Base-by-base conservation (phyloP, 2,329 filamentous ascomycete species). In the Colletotrichum sidae region DNA sequence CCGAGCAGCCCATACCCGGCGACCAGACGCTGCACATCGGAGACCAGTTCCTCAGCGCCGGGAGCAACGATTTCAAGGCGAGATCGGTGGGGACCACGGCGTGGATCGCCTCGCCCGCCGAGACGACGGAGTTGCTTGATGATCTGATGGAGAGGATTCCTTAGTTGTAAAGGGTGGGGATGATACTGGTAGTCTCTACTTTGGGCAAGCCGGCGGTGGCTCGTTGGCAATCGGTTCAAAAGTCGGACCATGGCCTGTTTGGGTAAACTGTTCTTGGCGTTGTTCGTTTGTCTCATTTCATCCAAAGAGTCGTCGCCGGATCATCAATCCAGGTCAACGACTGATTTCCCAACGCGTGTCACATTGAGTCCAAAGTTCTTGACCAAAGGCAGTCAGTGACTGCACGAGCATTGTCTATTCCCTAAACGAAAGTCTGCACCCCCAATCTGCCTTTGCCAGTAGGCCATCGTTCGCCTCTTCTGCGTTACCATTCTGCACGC, bases 61-160 rank as follows among this genome's bases (percentile, higher is more conserved):
- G 94, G 0, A 93, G 94, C 13, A 99, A 99, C 79, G 96, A 99
- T 78, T 99, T 98, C 83, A 97, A 97, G 82, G 92, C 95, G 8
- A 85, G 95, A 37, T 87, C 94, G 72, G 94, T 96, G 17, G 96
- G 93, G 39, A 97, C 95, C 1, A 98, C 96, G 25, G 94, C 95
- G 1, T 99, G 96, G 96, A 97, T 99, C 70, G 95, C 96, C 1
- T 97, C 88, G 74, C 96, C 96, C 0, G 84, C 86, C 1, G 96
- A 99, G 83, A 99, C 96, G 37, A 93, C 97, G 44, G 89, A 92
- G 71, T 78, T 98, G 72, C 79, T 99, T 67, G 94, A 97, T 73
- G 96, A 98, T 81, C 81, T 97, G 74, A 84, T 84, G 1, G 84
- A 82, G 54, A 73, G 92, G 73, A 85, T 25, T 25, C 25, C 25